These are phyloP conservation scores for Amoeboaphelidium protococcarum DNA, from an alignment of 371 early-diverging fungal genomes.

Conservation along the genomic window DNA sequence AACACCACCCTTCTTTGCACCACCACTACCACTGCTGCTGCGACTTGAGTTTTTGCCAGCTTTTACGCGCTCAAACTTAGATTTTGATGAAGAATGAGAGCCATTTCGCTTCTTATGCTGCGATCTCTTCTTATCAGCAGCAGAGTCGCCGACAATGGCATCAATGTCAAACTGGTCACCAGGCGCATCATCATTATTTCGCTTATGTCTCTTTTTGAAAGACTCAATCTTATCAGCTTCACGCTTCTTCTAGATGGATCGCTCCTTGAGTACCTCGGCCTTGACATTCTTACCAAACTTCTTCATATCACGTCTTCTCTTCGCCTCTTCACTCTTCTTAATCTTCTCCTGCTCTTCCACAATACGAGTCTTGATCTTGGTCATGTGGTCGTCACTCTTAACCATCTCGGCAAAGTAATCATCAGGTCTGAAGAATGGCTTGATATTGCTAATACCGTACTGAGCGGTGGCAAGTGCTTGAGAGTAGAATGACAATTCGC, in stretches of 20 bases:
- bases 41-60: too few relatives aligned
- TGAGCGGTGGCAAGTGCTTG: too few relatives aligned
- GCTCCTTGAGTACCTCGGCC: constrained; percentile 50
- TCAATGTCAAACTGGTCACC: constrained; percentile 64
- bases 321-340: constrained; percentile 56
- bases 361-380: constrained; percentile 42
- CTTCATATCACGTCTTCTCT: constrained; percentile 53
- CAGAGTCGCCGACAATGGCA: constrained; percentile 35
- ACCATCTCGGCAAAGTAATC: constrained; percentile 91
- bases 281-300: constrained; percentile 95
- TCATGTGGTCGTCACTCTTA: constrained; percentile 81
- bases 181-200: constrained; percentile 20
- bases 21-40: too few relatives aligned
- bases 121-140: too few relatives aligned
- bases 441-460: too few relatives aligned
- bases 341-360: constrained; percentile 49
- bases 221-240: constrained; percentile 59
- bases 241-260: constrained; percentile 48
- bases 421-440: constrained; percentile 50
- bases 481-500: too few relatives aligned
- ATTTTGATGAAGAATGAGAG: too few relatives aligned
- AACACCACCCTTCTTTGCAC: too few relatives aligned
- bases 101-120: too few relatives aligned
- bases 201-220: constrained; percentile 41
- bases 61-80: too few relatives aligned